Evolutionary conservation across 2,329 filamentous ascomycete species (phyloP).

Genomic region (Stemphylium vesicarium): DNA sequence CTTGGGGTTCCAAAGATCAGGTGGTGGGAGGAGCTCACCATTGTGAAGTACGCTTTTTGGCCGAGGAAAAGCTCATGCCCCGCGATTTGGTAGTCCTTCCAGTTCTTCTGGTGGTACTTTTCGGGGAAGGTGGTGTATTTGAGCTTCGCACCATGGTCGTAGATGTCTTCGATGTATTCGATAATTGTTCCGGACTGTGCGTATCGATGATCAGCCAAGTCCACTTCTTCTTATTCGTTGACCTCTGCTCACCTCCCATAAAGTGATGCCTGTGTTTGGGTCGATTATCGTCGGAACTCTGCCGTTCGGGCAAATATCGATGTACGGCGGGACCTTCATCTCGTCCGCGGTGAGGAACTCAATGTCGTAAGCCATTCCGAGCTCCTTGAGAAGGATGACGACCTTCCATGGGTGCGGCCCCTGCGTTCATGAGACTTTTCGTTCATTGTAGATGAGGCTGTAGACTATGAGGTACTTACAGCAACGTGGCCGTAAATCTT

Average conservation of each 20-base stretch:
- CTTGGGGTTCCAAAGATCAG: neutral
- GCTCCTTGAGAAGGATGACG: neutral
- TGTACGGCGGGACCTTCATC: neutral
- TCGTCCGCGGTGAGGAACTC: neutral
- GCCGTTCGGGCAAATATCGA: neutral
- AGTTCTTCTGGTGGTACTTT: constrained; percentile 34
- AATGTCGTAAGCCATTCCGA: neutral
- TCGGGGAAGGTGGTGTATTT: constrained; percentile 28
- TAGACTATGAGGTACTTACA: neutral
- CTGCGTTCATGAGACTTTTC: neutral
- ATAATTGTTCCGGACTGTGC: constrained; percentile 44
- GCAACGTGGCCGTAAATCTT: neutral
- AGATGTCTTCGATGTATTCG: constrained; percentile 46
- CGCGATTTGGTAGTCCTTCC: constrained; percentile 40
- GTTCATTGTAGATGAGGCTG: neutral
- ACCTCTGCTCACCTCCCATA: neutral
- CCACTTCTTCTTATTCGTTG: neutral
- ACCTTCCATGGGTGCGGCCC: neutral
- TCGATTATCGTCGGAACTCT: neutral
- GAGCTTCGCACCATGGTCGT: constrained; percentile 35
- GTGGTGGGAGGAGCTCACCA: neutral
- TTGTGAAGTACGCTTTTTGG: constrained; percentile 1
- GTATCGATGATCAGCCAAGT: neutral
- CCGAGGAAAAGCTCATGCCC: neutral
- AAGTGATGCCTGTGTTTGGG: neutral